Evolutionary conservation across 2,329 filamentous ascomycete genomes (phyloP).

Genomic region (Exophiala xenobiotica): DNA sequence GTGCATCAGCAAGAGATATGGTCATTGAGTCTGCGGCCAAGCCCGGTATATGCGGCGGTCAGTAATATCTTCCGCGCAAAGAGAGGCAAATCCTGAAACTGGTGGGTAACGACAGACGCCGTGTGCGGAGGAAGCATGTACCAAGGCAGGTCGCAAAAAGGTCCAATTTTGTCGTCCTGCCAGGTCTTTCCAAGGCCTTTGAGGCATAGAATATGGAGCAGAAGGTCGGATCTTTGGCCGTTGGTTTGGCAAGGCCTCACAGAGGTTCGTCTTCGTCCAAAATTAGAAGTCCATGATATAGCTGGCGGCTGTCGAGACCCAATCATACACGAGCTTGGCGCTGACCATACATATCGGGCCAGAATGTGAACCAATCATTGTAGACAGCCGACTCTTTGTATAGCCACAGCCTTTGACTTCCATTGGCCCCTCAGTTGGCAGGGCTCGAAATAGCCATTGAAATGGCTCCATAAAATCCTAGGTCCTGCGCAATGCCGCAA

Average conservation of each 20-base stretch:
- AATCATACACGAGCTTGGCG: constrained; percentile 12
- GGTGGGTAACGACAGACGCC: constrained; percentile 15
- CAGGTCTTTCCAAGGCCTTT: not conserved
- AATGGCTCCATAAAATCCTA: not conserved
- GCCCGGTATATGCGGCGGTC: constrained; percentile 12
- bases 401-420: constrained; percentile 11
- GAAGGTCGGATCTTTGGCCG: constrained; percentile 1
- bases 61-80: constrained; percentile 10
- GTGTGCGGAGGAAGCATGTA: constrained; percentile 1
- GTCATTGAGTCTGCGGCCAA: constrained; percentile 2
- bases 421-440: constrained; percentile 2
- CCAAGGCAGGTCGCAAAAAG: constrained; percentile 1
- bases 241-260: not conserved
- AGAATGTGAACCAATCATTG: constrained; percentile 9
- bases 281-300: constrained; percentile 9
- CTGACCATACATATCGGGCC: constrained; percentile 5
- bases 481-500: not conserved
- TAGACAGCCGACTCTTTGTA: constrained; percentile 5
- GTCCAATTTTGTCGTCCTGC: constrained; percentile 9
- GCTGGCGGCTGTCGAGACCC: constrained; percentile 15
- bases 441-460: not conserved
- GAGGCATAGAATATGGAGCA: not conserved
- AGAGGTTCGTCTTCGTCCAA: constrained; percentile 3
- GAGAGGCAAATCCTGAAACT: constrained; percentile 17
- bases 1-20: constrained; percentile 9